These are phyloP conservation scores for Hygrophorus russula DNA, from an alignment of 768 basidiomycete genomes.

Conservation along the genomic window DNA sequence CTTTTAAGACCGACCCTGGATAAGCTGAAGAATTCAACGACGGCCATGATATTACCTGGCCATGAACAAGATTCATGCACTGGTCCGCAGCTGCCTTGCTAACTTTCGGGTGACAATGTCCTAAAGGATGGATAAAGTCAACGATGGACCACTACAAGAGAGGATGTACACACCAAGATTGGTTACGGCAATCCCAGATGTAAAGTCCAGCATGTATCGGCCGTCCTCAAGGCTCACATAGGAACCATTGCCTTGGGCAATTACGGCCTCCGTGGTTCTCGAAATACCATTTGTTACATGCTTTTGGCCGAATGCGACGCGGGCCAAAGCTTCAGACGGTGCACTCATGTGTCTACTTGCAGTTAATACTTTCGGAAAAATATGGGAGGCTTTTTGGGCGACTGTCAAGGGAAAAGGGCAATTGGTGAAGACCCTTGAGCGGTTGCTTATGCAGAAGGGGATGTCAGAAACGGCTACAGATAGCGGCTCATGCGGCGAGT, in stretches of 20 bases:
- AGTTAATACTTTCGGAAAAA: too few relatives aligned
- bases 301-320: slow-evolving; percentile 24
- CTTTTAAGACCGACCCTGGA: slow-evolving; percentile 22
- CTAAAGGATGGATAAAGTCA: slow-evolving; percentile 21
- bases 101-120: slow-evolving; percentile 81
- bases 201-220: slow-evolving; percentile 70
- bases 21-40: too few relatives aligned
- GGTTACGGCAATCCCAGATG: slow-evolving; percentile 80
- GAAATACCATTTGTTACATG: slow-evolving; percentile 38
- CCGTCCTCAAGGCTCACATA: slow-evolving; percentile 69
- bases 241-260: slow-evolving; percentile 60
- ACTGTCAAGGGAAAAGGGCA: too few relatives aligned
- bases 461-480: too few relatives aligned
- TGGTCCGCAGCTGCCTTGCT: slow-evolving; percentile 86
- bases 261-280: slow-evolving; percentile 41
- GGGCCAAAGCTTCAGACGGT: neutral
- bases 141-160: neutral
- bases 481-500: too few relatives aligned
- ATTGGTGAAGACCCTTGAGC: too few relatives aligned
- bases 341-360: neutral
- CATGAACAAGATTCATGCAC: slow-evolving; percentile 70
- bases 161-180: slow-evolving; percentile 46
- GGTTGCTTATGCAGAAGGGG: too few relatives aligned
- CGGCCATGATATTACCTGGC: slow-evolving; percentile 39
- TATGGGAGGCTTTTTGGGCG: too few relatives aligned